These are phyloP conservation scores for Aspergillus incahuasiensis DNA, from an alignment of 495 filamentous ascomycete genomes.

Conservation along the genomic window DNA sequence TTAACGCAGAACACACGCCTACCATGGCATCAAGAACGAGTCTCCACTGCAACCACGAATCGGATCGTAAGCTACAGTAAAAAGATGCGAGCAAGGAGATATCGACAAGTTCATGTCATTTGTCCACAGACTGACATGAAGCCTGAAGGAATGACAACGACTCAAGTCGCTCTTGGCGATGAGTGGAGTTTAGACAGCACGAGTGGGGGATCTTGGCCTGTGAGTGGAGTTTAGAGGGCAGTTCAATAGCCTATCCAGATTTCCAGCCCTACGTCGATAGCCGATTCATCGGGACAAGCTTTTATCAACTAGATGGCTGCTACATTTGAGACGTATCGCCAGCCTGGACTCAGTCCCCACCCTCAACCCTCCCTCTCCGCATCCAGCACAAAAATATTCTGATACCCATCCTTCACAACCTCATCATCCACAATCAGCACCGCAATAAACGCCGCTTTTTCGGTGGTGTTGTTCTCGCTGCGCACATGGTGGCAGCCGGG, in stretches of 20 bases:
- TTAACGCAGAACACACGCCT: too few relatives aligned
- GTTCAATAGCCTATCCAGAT: neutral
- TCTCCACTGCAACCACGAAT: too few relatives aligned
- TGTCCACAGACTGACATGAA: too few relatives aligned
- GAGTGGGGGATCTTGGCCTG: too few relatives aligned
- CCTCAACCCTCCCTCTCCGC: neutral
- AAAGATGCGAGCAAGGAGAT: neutral
- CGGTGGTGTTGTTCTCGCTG: constrained; percentile 30
- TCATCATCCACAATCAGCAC: constrained; percentile 26
- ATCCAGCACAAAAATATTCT: constrained; percentile 11
- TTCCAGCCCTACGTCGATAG: neutral
- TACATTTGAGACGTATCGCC: neutral
- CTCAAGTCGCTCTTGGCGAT: neutral
- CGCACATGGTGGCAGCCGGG: constrained; percentile 38
- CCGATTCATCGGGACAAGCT: too few relatives aligned
- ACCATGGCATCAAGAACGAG: too few relatives aligned
- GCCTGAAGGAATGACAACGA: neutral
- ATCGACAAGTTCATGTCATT: neutral
- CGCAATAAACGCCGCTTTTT: constrained; percentile 24
- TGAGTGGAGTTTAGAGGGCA: too few relatives aligned
- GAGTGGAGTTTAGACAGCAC: neutral
- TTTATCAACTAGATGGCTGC: too few relatives aligned
- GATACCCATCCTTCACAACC: constrained; percentile 9
- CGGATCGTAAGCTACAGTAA: too few relatives aligned
- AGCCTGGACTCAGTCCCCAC: neutral